Evolutionary conservation across 345 rosid species (phyloP).

Genomic region (Trapa incisa): DNA sequence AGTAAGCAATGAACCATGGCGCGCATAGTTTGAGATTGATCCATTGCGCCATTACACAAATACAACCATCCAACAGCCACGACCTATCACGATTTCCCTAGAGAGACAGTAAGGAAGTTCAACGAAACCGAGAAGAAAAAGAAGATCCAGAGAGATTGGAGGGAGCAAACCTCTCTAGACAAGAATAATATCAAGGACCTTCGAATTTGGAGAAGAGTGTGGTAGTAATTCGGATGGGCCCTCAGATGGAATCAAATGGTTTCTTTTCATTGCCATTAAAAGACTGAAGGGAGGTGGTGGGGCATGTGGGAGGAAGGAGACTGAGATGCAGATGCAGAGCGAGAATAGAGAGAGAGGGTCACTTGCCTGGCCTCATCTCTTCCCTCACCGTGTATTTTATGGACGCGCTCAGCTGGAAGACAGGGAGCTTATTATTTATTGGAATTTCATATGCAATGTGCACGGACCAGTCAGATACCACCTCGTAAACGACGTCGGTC

Average conservation of each 20-base stretch:
- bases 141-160: neutral
- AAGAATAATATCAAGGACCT: neutral
- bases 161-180: neutral
- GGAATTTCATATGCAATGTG: too few species aligned
- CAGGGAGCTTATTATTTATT: neutral
- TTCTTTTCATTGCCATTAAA: slow-evolving; percentile 7
- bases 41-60: neutral
- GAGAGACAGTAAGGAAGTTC: neutral
- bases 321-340: neutral
- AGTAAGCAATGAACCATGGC: slow-evolving; percentile 4
- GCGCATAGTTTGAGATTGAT: neutral
- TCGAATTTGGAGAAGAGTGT: slow-evolving; percentile 1
- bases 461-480: too few species aligned
- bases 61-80: too few species aligned
- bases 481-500: too few species aligned
- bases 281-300: neutral
- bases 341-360: neutral
- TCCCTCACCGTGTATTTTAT: neutral
- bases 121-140: neutral
- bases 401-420: neutral
- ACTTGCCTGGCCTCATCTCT: neutral
- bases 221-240: slow-evolving; percentile 2
- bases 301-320: neutral
- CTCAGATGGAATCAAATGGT: slow-evolving; percentile 5
- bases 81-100: neutral